Percentiles rank a stretch among this genome's conserved stretches.
Conservation (phyloP, 805 yeast species). For the Grigorovia humatica region DNA sequence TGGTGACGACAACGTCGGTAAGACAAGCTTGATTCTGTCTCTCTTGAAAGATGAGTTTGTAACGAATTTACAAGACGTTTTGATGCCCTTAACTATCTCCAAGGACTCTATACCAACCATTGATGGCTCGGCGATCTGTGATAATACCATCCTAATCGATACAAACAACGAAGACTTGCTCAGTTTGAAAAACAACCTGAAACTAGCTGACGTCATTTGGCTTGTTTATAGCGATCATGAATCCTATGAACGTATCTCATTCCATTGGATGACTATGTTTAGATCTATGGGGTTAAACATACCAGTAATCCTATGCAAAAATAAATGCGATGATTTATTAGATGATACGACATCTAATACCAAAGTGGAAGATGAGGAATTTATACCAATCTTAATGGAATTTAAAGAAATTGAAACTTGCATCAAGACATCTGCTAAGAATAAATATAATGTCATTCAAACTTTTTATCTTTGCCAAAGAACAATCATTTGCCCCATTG, state of each 20-base stretch:
- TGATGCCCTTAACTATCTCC: conserved; percentile 82
- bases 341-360: conserved; percentile 26
- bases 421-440: conserved; percentile 76
- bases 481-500: conserved; percentile 84
- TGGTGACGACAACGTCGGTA: conserved; percentile 91
- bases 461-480: conserved; percentile 81
- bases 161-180: conserved; percentile 60
- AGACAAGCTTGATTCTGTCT: conserved; percentile 67
- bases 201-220: conserved; percentile 86
- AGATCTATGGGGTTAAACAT: conserved; percentile 88
- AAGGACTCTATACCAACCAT: conserved; percentile 42
- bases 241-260: conserved; percentile 82
- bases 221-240: conserved; percentile 90
- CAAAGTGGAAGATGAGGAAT: conserved; percentile 59
- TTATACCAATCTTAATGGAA: conserved; percentile 75
- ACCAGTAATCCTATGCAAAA: conserved; percentile 86
- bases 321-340: conserved; percentile 46
- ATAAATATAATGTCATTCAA: conserved; percentile 77
- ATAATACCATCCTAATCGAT: conserved; percentile 66
- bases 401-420: conserved; percentile 93
- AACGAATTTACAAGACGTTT: conserved; percentile 61
- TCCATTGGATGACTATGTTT: conserved; percentile 91
- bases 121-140: conserved; percentile 37
- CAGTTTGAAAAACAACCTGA: conserved; percentile 57
- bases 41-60: conserved; percentile 75